phyloP scores from a whole-genome alignment of 2,329 filamentous ascomycete species.

The Zymoseptoria crescenta region DNA sequence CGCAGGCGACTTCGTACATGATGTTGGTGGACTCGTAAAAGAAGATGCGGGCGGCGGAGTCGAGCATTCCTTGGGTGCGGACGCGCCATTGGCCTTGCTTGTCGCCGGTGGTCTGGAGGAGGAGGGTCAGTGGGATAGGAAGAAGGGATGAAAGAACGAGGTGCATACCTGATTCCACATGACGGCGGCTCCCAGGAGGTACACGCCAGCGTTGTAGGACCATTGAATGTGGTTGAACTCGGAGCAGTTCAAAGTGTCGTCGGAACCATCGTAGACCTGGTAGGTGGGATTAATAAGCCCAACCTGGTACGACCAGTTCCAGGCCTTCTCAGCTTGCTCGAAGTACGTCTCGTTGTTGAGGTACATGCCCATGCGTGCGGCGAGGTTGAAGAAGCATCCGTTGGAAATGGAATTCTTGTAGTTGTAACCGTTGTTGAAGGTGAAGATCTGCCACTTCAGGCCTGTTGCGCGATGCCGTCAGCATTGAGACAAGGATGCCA shows the following conservation, averaged over 20 bases:
- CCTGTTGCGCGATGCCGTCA: background rate
- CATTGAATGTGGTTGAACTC: conserved; percentile 39
- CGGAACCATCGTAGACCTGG: conserved; percentile 40
- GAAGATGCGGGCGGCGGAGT: conserved; percentile 29
- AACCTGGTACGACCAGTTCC: conserved; percentile 34
- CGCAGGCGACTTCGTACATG: conserved; percentile 38
- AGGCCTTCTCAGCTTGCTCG: conserved; percentile 50
- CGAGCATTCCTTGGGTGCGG: conserved; percentile 21
- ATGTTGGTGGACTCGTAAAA: conserved; percentile 30
- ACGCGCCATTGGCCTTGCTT: conserved; percentile 14
- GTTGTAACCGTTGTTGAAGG: conserved; percentile 45
- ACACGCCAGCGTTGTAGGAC: conserved; percentile 42
- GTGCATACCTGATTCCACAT: conserved; percentile 40
- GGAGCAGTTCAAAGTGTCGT: conserved; percentile 38
- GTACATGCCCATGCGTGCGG: conserved; percentile 35
- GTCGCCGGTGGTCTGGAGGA: conserved; percentile 11
- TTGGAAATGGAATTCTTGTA: conserved; percentile 46
- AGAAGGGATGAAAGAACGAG: background rate
- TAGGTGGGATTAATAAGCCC: conserved; percentile 47
- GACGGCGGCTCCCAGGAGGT: conserved; percentile 38
- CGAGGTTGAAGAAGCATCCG: conserved; percentile 46
- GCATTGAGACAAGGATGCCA: background rate
- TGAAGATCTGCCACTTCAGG: conserved; percentile 30
- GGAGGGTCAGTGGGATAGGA: background rate
- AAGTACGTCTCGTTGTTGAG: conserved; percentile 47